These are phyloP conservation scores for Cystobasidium pallidum DNA, from an alignment of 1,284 basidiomycete genomes.

Conservation along the genomic window DNA sequence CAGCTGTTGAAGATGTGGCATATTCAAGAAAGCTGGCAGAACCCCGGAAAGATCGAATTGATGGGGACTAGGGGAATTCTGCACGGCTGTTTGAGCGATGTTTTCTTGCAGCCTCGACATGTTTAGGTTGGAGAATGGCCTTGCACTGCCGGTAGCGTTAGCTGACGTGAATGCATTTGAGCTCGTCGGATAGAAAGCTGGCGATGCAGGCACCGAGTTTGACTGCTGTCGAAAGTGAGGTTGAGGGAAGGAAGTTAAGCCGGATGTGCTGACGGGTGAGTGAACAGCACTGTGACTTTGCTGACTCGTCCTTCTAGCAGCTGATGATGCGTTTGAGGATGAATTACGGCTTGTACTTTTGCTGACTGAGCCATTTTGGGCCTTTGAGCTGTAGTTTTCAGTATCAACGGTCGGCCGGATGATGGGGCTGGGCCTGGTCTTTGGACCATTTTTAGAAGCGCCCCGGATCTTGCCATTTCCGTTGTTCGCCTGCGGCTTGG, in stretches of 20 bases:
- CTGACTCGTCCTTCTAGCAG: background rate
- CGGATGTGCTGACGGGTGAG: background rate
- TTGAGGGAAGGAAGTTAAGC: constrained; percentile 9
- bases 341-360: background rate
- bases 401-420: constrained; percentile 34
- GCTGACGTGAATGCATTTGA: constrained; percentile 6
- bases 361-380: background rate
- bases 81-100: constrained; percentile 40
- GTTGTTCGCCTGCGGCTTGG: background rate
- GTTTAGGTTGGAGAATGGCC: background rate
- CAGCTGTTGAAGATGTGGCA: background rate
- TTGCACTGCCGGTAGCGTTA: background rate
- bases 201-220: constrained; percentile 21
- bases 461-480: constrained; percentile 31
- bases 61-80: constrained; percentile 48
- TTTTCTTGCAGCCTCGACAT: constrained; percentile 7
- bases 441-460: constrained; percentile 39
- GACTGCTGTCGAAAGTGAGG: constrained; percentile 12
- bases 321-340: constrained; percentile 10
- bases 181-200: constrained; percentile 13
- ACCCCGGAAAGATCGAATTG: constrained; percentile 43
- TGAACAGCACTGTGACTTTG: constrained; percentile 13
- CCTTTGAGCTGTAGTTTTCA: background rate
- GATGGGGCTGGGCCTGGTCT: constrained; percentile 44
- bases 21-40: constrained; percentile 31